Conservation (phyloP, 1,139 yeast genomes). For the Hyphopichia fennica region DNA sequence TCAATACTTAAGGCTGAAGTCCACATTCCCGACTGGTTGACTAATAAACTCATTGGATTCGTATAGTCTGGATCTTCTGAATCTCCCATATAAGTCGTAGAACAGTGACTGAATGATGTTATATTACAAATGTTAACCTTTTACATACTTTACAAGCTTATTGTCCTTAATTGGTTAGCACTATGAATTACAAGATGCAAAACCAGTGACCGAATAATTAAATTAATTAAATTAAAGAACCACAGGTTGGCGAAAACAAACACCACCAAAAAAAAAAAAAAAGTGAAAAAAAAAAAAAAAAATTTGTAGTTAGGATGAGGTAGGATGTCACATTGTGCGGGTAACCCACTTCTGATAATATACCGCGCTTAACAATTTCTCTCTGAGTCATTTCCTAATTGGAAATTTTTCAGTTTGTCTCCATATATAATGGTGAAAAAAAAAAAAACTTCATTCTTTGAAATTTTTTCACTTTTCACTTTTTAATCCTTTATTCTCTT, state of each 20-base stretch:
- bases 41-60: too few relatives aligned
- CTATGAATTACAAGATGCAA: background rate
- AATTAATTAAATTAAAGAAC: too few relatives aligned
- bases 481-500: background rate
- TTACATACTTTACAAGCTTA: too few relatives aligned
- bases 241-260: background rate
- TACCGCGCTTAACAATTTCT: conserved; percentile 5
- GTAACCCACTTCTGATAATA: conserved; percentile 1
- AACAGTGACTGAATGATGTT: too few relatives aligned
- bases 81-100: too few relatives aligned
- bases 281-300: background rate
- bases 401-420: background rate
- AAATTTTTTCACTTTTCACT: background rate
- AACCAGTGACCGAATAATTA: background rate
- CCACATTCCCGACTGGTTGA: too few relatives aligned
- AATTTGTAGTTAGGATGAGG: background rate
- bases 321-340: conserved; percentile 1
- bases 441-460: background rate
- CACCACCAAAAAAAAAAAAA: too few relatives aligned
- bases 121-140: too few relatives aligned
- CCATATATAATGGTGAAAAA: background rate
- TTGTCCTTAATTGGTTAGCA: too few relatives aligned
- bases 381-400: conserved; percentile 4
- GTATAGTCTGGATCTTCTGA: too few relatives aligned
- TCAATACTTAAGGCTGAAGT: too few relatives aligned